Evolutionary conservation across 257 asterid species (phyloP).

Genomic region (Nicotiana undulata): DNA sequence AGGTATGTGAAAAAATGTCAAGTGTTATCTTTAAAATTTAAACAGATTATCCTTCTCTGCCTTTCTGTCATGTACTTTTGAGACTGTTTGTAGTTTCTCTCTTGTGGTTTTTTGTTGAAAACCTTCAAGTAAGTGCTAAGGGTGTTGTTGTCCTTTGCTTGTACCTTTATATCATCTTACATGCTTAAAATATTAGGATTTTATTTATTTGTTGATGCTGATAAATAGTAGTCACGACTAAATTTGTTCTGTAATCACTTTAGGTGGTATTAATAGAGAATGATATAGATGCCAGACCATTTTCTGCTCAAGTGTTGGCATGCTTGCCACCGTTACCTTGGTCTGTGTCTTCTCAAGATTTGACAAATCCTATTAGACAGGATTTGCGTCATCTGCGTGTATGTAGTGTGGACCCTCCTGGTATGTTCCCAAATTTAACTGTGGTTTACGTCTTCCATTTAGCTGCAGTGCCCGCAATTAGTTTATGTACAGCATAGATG

Average conservation of each 20-base stretch:
- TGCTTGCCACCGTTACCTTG: constrained; percentile 98
- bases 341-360: constrained; percentile 75
- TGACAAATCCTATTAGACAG: constrained; percentile 69
- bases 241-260: constrained; percentile 10
- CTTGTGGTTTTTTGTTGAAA: not conserved
- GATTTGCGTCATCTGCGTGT: constrained; percentile 85
- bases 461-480: not conserved
- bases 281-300: constrained; percentile 92
- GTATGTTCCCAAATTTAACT: constrained; percentile 28
- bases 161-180: not conserved
- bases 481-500: not conserved
- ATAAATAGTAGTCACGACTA: not conserved
- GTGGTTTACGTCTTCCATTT: not conserved
- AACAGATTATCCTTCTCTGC: not conserved
- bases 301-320: constrained; percentile 90
- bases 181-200: not conserved
- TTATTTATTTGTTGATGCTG: not conserved
- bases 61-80: not conserved
- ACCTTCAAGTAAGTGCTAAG: not conserved
- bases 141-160: not conserved
- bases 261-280: constrained; percentile 95
- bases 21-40: not conserved
- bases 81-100: not conserved
- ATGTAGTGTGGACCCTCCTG: constrained; percentile 99
- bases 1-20: constrained; percentile 40